A percentile compares a stretch with the other conserved stretches of the same genome.
These are phyloP conservation scores for Lipomyces yamanashiensis DNA, from an alignment of 805 yeast genomes.

Conservation along the genomic window DNA sequence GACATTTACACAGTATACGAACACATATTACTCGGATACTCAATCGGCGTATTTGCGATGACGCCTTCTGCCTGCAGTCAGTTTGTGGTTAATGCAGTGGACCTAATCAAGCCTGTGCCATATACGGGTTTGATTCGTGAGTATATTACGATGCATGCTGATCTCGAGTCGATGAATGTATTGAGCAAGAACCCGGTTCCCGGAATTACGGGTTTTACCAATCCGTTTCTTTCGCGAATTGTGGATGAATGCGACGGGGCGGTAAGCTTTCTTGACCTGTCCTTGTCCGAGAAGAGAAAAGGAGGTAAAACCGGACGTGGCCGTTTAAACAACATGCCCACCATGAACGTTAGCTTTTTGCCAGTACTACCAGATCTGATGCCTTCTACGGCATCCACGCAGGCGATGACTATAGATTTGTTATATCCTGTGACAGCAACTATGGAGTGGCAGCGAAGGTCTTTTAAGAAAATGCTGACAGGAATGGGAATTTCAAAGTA, in stretches of 20 bases:
- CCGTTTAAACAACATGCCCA: constrained; percentile 7
- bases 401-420: constrained; percentile 29
- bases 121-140: constrained; percentile 32
- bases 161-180: constrained; percentile 20
- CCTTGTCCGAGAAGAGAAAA: background rate
- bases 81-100: constrained; percentile 27
- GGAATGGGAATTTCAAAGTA: constrained; percentile 17
- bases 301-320: background rate
- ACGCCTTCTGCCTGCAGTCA: constrained; percentile 31
- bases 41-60: constrained; percentile 25
- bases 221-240: constrained; percentile 31
- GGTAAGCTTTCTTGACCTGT: constrained; percentile 15
- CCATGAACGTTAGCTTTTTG: constrained; percentile 29
- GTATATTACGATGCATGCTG: constrained; percentile 33
- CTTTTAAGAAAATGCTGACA: constrained; percentile 19
- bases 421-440: constrained; percentile 35
- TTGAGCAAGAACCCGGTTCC: constrained; percentile 27
- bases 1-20: constrained; percentile 28
- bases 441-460: constrained; percentile 29
- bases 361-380: constrained; percentile 32
- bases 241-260: constrained; percentile 19
- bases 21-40: constrained; percentile 22
- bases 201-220: constrained; percentile 33
- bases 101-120: constrained; percentile 34
- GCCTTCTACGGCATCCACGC: constrained; percentile 27